Conservation (phyloP, 1,284 basidiomycete species). For the Cutaneotrichosporon sp. region DNA sequence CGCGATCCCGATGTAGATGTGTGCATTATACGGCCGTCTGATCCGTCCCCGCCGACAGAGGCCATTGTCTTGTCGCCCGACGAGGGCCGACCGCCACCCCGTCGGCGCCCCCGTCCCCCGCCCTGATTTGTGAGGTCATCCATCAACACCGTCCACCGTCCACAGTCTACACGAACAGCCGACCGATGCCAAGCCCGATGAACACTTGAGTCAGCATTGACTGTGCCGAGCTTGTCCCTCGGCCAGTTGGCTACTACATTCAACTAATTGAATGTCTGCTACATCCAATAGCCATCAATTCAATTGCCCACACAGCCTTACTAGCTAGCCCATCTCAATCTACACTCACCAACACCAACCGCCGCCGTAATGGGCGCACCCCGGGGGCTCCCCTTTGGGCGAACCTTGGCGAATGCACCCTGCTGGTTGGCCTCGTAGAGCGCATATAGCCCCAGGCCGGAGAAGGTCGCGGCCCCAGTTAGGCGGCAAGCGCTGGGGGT, state of each 20-base stretch:
- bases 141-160: neutral
- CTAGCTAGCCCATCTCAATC: neutral
- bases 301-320: too few species aligned
- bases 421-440: slow-evolving; percentile 40
- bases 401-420: slow-evolving; percentile 40
- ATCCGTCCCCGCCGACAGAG: too few species aligned
- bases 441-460: slow-evolving; percentile 48
- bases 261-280: too few species aligned
- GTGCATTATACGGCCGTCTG: too few species aligned
- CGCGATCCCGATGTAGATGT: too few species aligned
- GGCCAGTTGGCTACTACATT: too few species aligned
- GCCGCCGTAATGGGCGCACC: slow-evolving; percentile 38
- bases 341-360: slow-evolving; percentile 44
- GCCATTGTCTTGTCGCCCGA: too few species aligned
- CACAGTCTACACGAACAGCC: neutral
- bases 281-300: too few species aligned
- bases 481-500: slow-evolving; percentile 43
- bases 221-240: too few species aligned
- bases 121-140: too few species aligned
- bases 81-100: neutral
- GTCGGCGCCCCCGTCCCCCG: neutral
- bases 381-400: slow-evolving; percentile 38
- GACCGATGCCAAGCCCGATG: slow-evolving; percentile 8
- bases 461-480: slow-evolving; percentile 43
- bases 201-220: slow-evolving; percentile 10